Base-by-base conservation (phyloP, 352 stramenopile genomes). In the Globisporangium iwayamae region DNA sequence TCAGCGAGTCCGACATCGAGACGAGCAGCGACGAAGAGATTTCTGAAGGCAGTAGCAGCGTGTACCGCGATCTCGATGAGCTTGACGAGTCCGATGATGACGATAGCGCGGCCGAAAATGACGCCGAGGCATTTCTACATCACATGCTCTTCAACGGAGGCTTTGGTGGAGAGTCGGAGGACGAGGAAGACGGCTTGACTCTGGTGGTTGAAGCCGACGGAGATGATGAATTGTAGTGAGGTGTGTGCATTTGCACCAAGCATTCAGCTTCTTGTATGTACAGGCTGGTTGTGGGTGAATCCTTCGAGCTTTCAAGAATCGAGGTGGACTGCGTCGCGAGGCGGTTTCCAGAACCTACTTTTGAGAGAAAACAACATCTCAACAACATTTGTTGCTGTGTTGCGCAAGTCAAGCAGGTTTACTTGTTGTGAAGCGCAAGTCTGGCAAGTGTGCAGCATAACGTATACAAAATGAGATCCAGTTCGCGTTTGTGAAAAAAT, bases 1-100 rank as follows among this genome's bases (percentile, higher is more conserved):
- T 91, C 54, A 63, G 52, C 56, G 81, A 83, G 20, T 79, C 66
- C n/a, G 73, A 83, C n/a, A 63, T 45, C 1, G 68, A 76, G 16
- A 64, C 28, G 4, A 60, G 41, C 25, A 57, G 48, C 9, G 58
- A 60, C 18, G 60, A 60, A 4, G 50, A 45, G 20, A 28, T 28
- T 28, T 25, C 25, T 18, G 50, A 60, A 8, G 48, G 25, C 14
- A 46, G 39, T 38, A 46, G 39, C 47, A 56, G 53, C 6, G 57
- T 18, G 43, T 48, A 48, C 43, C 43, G 28, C 18, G 38, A 52
- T 45, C 0, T 47, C 22, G 38, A 66, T n/a, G 48, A 65, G 20
- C 7, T 63, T 18, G 25, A 65, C n/a, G 56, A 64, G 6, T 36
- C 32, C 32, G 32, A 36, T 36, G 14, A 34, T 22, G 46, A 54